These are phyloP conservation scores for Eurotiales sp. DNA, from an alignment of 2,329 filamentous ascomycete genomes.

Conservation along the genomic window DNA sequence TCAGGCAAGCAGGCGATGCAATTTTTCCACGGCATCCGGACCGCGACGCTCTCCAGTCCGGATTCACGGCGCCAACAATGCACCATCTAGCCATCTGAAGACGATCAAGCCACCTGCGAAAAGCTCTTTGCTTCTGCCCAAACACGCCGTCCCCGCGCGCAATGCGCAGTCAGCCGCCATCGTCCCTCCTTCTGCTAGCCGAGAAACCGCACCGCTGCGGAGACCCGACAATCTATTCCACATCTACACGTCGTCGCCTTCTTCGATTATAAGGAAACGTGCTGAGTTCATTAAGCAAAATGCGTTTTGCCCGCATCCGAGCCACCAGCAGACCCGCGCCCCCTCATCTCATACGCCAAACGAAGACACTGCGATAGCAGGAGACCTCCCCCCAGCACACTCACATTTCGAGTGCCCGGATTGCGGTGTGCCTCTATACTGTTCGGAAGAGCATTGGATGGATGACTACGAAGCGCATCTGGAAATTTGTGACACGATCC, in stretches of 20 bases:
- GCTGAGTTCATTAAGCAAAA: conserved; percentile 90
- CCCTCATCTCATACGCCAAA: conserved; percentile 64
- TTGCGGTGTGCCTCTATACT: conserved; percentile 90
- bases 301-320: conserved; percentile 87
- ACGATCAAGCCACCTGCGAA: conserved; percentile 9
- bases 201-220: conserved; percentile 46
- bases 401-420: conserved; percentile 94
- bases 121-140: conserved; percentile 24
- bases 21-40: conserved; percentile 15
- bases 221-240: conserved; percentile 85
- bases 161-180: conserved; percentile 26
- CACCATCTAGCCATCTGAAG: not conserved
- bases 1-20: conserved; percentile 22
- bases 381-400: conserved; percentile 66
- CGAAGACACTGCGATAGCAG: conserved; percentile 44
- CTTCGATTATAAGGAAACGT: conserved; percentile 79
- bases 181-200: conserved; percentile 16
- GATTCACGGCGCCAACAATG: not conserved
- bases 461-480: conserved; percentile 92
- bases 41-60: conserved; percentile 9
- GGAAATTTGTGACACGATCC: conserved; percentile 84
- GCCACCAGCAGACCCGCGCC: conserved; percentile 71
- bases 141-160: conserved; percentile 16
- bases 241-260: conserved; percentile 82
- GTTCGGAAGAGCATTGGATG: conserved; percentile 91